Evolutionary conservation across 345 rosid genomes (phyloP), one percentile per base, ranked within the genome.

Genomic region (Toxicodendron radicans): DNA sequence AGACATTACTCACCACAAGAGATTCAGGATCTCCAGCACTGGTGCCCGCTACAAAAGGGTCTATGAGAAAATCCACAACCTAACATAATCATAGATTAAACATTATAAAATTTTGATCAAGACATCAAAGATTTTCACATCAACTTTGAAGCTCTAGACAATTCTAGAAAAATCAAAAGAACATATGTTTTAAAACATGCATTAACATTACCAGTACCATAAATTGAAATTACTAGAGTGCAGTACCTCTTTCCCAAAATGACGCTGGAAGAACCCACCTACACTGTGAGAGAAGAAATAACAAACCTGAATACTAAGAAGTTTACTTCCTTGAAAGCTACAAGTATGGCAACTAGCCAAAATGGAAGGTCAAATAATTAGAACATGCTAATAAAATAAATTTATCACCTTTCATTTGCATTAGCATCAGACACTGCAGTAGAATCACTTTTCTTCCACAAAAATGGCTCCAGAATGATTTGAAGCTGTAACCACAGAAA

Each of bases 41-140:
- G 75, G 97, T 92, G 76, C 99, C 97, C 78, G 92, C 97, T 79
- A 95, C 88, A 84, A 95, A 88, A 74, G 99, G 99, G 76, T 95
- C 94, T 32, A 95, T 83, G 65, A 95, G 91, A 85, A 91, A 95
- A 85, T 95, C 97, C 80, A 95, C 97, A 79, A 95, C 95, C 99
- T 95, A 74, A 53, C 77, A 32, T 73, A 63, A 70, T 61, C 14
- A 72, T 30, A 65, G 68, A 24, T 18, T 58, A 66, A 49, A 67
- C 43, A 54, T 63, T 51, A 71, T 53, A 49, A 21, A 73, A 76
- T 63, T 43, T 79, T 60, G 64, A 77, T 49, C 13, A 21, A 71
- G 35, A n/a, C 17, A 17, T 30, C 41, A 8, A 63, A 63, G 0
- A 16, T 8, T 57, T 64, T 16, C 7, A 57, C 16, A 52, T 24